These are phyloP conservation scores for Kluyveromyces wickerhamii DNA, from an alignment of 805 yeast genomes.

Conservation along the genomic window DNA sequence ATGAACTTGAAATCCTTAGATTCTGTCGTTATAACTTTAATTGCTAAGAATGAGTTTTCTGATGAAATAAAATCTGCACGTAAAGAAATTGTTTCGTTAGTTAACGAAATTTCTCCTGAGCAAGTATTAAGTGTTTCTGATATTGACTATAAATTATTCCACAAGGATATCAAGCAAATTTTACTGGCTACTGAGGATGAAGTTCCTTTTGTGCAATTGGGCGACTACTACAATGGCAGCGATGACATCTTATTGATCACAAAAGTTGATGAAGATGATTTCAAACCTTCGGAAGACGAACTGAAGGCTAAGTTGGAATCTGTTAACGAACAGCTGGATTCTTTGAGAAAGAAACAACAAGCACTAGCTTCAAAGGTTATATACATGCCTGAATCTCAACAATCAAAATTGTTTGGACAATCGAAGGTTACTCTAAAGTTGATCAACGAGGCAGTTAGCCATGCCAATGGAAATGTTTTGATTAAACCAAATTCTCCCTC, in stretches of 20 bases:
- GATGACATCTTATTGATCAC: constrained; percentile 50
- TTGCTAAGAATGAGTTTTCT: constrained; percentile 40
- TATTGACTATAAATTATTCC: constrained; percentile 43
- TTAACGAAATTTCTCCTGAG: constrained; percentile 65
- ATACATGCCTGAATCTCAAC: constrained; percentile 46
- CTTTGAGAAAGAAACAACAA: constrained; percentile 50
- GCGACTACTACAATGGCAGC: constrained; percentile 37
- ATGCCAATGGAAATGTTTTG: constrained; percentile 30
- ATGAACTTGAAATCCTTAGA: constrained; percentile 37
- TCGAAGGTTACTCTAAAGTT: constrained; percentile 17
- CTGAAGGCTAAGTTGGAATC: constrained; percentile 43
- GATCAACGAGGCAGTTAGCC: constrained; percentile 31
- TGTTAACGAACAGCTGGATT: constrained; percentile 47
- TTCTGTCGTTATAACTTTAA: constrained; percentile 54
- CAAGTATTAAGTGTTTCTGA: constrained; percentile 52
- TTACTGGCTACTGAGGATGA: constrained; percentile 28
- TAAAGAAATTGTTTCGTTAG: constrained; percentile 61
- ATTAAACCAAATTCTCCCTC: constrained; percentile 43
- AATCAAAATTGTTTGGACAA: constrained; percentile 32
- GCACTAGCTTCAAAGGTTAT: constrained; percentile 45
- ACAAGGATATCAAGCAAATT: constrained; percentile 21
- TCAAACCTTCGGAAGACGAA: constrained; percentile 61
- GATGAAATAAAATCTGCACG: constrained; percentile 56
- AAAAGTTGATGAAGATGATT: constrained; percentile 48
- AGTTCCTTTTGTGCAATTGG: constrained; percentile 54